phyloP scores from a whole-genome alignment of 179 eudicot species.

The Pouteria campechiana region DNA sequence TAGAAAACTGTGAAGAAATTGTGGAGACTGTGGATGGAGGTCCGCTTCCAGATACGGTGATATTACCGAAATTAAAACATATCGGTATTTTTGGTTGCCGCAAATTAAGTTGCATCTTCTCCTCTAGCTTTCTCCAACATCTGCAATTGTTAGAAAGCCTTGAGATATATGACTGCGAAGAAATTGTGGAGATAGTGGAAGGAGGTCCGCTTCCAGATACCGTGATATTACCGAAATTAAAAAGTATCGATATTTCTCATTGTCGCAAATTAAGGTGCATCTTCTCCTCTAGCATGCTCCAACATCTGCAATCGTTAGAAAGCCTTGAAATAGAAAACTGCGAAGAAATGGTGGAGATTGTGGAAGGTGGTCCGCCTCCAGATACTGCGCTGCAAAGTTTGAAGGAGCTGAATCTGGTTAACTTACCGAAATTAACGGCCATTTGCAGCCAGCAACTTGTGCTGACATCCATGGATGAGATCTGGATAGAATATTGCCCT shows the following conservation, averaged over 20 bases:
- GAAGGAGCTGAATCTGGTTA: slow-evolving; percentile 3
- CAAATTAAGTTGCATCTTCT: too few relatives aligned
- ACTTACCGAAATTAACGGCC: slow-evolving; percentile 9
- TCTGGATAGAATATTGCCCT: slow-evolving; percentile 3
- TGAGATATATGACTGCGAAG: too few relatives aligned
- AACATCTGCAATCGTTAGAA: slow-evolving; percentile 9
- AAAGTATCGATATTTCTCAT: slow-evolving; percentile 4
- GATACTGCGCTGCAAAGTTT: slow-evolving; percentile 9
- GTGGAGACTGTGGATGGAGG: slow-evolving; percentile 1
- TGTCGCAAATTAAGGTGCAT: slow-evolving; percentile 6
- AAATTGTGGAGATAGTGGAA: neutral
- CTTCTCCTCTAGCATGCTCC: slow-evolving; percentile 3
- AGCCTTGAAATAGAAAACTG: slow-evolving; percentile 9
- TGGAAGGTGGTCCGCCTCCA: slow-evolving; percentile 1
- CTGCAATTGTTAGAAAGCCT: too few relatives aligned
- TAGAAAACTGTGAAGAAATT: neutral
- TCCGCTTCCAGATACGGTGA: too few relatives aligned
- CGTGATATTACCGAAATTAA: slow-evolving; percentile 5
- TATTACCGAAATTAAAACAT: too few relatives aligned
- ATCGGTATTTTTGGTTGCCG: too few relatives aligned
- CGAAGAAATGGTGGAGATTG: slow-evolving; percentile 6
- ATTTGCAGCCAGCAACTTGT: slow-evolving; percentile 3
- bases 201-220: too few relatives aligned
- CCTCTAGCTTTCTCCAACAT: too few relatives aligned
- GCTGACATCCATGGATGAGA: slow-evolving; percentile 6